A percentile compares a stretch with the other conserved stretches of the same genome.
phyloP scores from a whole-genome alignment of 2,329 filamentous ascomycete genomes.

The Talaromyces sp. region DNA sequence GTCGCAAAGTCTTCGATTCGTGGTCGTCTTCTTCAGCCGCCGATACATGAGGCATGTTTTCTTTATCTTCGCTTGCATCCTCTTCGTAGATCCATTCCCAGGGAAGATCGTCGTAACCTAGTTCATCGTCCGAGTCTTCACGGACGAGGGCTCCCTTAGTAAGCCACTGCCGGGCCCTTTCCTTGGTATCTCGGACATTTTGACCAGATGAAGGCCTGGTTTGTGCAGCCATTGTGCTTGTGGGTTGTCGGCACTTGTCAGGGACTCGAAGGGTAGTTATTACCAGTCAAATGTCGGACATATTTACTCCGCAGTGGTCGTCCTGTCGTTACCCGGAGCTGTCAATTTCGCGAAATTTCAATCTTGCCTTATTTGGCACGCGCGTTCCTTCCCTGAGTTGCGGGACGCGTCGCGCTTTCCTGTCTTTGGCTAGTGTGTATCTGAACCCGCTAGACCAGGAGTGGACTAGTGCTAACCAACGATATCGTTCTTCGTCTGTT shows the following conservation, averaged over 20 bases:
- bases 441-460: background rate
- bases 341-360: background rate
- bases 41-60: constrained; percentile 21
- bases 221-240: constrained; percentile 3
- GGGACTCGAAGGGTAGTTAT: background rate
- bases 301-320: background rate
- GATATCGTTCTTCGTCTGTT: background rate
- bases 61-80: constrained; percentile 24
- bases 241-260: background rate
- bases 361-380: constrained; percentile 12
- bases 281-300: background rate
- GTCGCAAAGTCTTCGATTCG: constrained; percentile 26
- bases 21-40: constrained; percentile 21
- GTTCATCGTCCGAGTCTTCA: constrained; percentile 86
- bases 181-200: constrained; percentile 26
- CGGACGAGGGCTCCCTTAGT: constrained; percentile 61
- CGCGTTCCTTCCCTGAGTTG: background rate
- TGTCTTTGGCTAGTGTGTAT: background rate
- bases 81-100: constrained; percentile 76
- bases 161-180: constrained; percentile 49
- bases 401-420: constrained; percentile 6
- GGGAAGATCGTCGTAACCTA: constrained; percentile 66
- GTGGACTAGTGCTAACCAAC: background rate
- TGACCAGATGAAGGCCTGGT: background rate
- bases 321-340: background rate